phyloP scores from a whole-genome alignment of 768 basidiomycete genomes.

The Podaxis sp. region DNA sequence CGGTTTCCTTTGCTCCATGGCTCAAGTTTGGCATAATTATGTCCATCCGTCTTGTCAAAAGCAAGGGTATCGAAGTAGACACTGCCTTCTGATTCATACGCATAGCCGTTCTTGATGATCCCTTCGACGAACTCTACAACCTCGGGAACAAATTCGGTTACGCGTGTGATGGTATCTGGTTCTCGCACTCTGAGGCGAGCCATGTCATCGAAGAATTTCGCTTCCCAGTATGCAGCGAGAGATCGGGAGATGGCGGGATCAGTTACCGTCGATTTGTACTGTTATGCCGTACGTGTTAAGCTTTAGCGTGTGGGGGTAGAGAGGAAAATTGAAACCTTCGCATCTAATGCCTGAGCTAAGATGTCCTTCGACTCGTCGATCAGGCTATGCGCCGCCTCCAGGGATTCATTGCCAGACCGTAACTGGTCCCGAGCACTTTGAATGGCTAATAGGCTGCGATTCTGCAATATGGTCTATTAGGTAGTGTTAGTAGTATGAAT shows the following conservation, averaged over 20 bases:
- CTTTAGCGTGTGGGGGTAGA: not conserved
- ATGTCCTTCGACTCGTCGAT: conserved; percentile 79
- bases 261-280: conserved; percentile 80
- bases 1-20: conserved; percentile 96
- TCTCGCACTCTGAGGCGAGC: conserved; percentile 77
- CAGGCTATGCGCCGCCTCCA: conserved; percentile 50
- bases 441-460: conserved; percentile 51
- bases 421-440: conserved; percentile 44
- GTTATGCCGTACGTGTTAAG: conserved; percentile 13
- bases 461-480: conserved; percentile 31
- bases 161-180: conserved; percentile 90
- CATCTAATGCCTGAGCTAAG: conserved; percentile 69
- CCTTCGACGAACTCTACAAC: conserved; percentile 86
- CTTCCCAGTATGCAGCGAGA: conserved; percentile 87
- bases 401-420: conserved; percentile 35
- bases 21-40: conserved; percentile 91
- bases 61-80: conserved; percentile 88
- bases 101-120: conserved; percentile 86
- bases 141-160: conserved; percentile 96
- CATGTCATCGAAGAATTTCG: conserved; percentile 92
- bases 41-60: conserved; percentile 75
- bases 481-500: conserved; percentile 17
- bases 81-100: conserved; percentile 65
- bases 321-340: conserved; percentile 45
- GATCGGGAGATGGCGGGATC: conserved; percentile 84